Conservation (phyloP, 768 basidiomycete species). For the Dioszegia crocea region DNA sequence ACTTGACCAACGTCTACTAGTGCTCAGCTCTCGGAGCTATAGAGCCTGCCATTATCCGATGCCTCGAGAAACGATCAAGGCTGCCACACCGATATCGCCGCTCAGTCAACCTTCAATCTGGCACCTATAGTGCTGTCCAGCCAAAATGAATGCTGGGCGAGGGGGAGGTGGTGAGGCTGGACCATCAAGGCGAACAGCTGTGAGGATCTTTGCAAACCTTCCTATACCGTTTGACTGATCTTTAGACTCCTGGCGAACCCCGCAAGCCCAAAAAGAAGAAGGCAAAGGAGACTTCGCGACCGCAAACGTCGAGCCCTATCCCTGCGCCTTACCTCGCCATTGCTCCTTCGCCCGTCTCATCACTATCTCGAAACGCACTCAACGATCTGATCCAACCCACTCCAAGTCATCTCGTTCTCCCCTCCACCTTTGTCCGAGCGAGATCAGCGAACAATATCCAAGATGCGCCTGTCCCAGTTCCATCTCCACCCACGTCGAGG, state of each 20-base stretch:
- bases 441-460: slow-evolving; percentile 14
- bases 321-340: slow-evolving; percentile 40
- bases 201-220: background rate
- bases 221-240: background rate
- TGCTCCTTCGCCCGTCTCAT: slow-evolving; percentile 38
- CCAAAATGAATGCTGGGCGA: slow-evolving; percentile 10
- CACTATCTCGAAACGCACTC: slow-evolving; percentile 16
- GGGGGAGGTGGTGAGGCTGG: slow-evolving; percentile 13
- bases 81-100: no score
- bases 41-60: no score
- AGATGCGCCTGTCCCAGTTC: background rate
- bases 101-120: no score
- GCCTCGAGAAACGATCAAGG: no score
- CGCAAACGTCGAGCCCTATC: slow-evolving; percentile 17
- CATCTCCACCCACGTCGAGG: background rate
- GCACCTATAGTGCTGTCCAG: background rate
- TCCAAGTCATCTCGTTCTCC: slow-evolving; percentile 25
- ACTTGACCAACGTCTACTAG: background rate
- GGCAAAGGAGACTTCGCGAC: slow-evolving; percentile 8
- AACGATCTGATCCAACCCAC: slow-evolving; percentile 13
- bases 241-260: slow-evolving; percentile 12
- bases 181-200: slow-evolving; percentile 10
- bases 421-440: slow-evolving; percentile 28
- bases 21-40: no score
- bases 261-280: slow-evolving; percentile 33